These are phyloP conservation scores for Boletus rubescentipes DNA, from an alignment of 768 basidiomycete genomes.

Conservation along the genomic window DNA sequence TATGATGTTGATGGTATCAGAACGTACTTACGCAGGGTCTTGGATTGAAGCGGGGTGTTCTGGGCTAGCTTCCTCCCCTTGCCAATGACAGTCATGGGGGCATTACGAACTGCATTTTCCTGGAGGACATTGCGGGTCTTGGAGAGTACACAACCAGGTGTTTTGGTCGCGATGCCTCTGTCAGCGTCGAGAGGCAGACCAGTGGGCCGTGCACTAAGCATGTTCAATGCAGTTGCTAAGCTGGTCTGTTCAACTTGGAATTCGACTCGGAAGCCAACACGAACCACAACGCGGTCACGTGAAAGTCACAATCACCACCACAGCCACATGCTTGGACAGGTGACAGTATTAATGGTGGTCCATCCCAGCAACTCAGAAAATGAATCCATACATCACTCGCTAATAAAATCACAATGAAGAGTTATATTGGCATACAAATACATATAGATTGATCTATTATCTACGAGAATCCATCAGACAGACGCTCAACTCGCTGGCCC, in stretches of 20 bases:
- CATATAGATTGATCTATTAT: too few relatives aligned
- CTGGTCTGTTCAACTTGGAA: neutral
- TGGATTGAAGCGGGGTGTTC: conserved; percentile 35
- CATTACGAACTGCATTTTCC: conserved; percentile 49
- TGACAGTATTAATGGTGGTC: too few relatives aligned
- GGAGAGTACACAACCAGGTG: conserved; percentile 50
- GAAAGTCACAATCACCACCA: conserved; percentile 6
- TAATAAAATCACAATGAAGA: too few relatives aligned
- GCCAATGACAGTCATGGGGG: conserved; percentile 41
- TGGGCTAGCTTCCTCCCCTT: conserved; percentile 44
- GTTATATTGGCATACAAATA: too few relatives aligned
- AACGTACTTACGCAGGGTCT: conserved; percentile 28
- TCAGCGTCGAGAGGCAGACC: conserved; percentile 30
- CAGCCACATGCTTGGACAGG: neutral
- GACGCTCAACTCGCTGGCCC: conserved; percentile 57
- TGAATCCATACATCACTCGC: too few relatives aligned
- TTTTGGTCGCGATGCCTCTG: conserved; percentile 39
- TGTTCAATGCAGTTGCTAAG: conserved; percentile 16
- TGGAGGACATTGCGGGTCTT: conserved; percentile 39
- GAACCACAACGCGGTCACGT: conserved; percentile 32
- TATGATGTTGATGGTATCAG: too few relatives aligned
- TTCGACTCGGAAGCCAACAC: neutral
- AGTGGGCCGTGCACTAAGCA: conserved; percentile 28
- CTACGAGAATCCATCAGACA: conserved; percentile 55
- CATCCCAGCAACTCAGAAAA: too few relatives aligned